Conservation (phyloP, 768 basidiomycete species). For the Tylopilus plumbeoviolaceoides region DNA sequence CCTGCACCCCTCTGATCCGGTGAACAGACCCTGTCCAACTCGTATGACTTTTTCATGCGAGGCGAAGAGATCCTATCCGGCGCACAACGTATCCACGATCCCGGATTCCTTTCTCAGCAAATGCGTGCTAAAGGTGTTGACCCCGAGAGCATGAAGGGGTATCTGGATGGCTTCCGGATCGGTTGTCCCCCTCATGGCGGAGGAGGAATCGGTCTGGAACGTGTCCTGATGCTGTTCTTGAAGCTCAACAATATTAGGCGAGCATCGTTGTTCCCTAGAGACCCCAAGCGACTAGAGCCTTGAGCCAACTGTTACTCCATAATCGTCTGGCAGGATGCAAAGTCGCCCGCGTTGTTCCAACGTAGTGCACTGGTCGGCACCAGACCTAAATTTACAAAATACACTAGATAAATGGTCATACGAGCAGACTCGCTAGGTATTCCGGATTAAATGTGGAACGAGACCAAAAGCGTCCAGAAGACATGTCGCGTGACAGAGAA, state of each 20-base stretch:
- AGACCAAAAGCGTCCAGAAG: slow-evolving; percentile 20
- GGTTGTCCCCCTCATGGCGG: slow-evolving; percentile 97
- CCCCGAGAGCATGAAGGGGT: slow-evolving; percentile 86
- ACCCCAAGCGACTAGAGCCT: slow-evolving; percentile 92
- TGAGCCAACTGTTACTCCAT: slow-evolving; percentile 31
- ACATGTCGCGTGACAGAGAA: slow-evolving; percentile 16
- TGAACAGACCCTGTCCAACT: slow-evolving; percentile 82
- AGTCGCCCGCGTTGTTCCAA: background rate
- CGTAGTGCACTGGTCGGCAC: slow-evolving; percentile 6
- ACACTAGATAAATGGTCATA: slow-evolving; percentile 9
- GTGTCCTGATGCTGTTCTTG: slow-evolving; percentile 96
- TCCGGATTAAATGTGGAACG: slow-evolving; percentile 26
- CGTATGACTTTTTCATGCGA: slow-evolving; percentile 99
- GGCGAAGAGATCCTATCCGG: slow-evolving; percentile 99
- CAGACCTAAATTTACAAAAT: slow-evolving; percentile 18
- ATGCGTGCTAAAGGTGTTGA: slow-evolving; percentile 88
- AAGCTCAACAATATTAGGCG: slow-evolving; percentile 94
- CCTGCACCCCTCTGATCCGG: background rate
- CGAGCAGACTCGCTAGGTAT: slow-evolving; percentile 17
- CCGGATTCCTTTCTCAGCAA: slow-evolving; percentile 71
- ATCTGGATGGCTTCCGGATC: slow-evolving; percentile 91
- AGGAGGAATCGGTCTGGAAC: slow-evolving; percentile 92
- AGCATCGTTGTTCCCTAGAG: slow-evolving; percentile 92
- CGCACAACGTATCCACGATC: slow-evolving; percentile 95
- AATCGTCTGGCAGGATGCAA: background rate